Evolutionary conservation across 768 basidiomycete species (phyloP).

Genomic region (Podaxis carcinomalis): DNA sequence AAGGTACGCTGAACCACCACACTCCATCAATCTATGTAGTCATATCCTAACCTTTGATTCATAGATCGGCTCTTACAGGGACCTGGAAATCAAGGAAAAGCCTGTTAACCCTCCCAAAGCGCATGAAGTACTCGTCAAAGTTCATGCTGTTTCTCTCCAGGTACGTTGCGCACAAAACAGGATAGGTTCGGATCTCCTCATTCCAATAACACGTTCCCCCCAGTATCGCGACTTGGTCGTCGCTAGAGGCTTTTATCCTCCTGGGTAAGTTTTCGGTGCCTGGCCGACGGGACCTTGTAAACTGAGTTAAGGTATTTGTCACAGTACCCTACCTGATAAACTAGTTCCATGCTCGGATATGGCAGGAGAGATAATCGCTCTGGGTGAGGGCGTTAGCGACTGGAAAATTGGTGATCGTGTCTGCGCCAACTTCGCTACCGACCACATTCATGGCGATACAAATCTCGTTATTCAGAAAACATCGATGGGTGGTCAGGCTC

Average conservation of each 20-base stretch:
- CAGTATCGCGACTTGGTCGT: constrained; percentile 50
- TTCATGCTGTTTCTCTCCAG: constrained; percentile 56
- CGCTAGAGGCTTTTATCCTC: constrained; percentile 34
- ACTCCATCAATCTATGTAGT: neutral
- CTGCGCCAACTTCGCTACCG: constrained; percentile 46
- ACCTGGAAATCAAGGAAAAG: constrained; percentile 22
- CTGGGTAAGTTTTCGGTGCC: neutral
- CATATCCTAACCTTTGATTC: neutral
- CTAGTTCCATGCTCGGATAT: constrained; percentile 44
- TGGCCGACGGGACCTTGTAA: neutral
- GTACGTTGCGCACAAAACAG: constrained; percentile 18
- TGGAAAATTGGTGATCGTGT: constrained; percentile 59
- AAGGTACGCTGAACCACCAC: neutral
- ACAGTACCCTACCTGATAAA: constrained; percentile 16
- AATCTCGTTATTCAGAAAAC: constrained; percentile 27
- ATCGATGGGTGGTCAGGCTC: constrained; percentile 40
- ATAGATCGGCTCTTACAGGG: constrained; percentile 19
- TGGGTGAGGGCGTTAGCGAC: constrained; percentile 37
- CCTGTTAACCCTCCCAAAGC: constrained; percentile 29
- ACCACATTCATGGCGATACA: constrained; percentile 43
- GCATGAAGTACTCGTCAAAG: constrained; percentile 49
- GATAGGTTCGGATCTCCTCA: neutral
- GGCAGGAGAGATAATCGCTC: constrained; percentile 53
- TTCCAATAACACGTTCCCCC: neutral
- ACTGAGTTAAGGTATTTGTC: neutral